Base-by-base conservation (phyloP, 768 basidiomycete species). In the Aureoboletus auriporus region DNA sequence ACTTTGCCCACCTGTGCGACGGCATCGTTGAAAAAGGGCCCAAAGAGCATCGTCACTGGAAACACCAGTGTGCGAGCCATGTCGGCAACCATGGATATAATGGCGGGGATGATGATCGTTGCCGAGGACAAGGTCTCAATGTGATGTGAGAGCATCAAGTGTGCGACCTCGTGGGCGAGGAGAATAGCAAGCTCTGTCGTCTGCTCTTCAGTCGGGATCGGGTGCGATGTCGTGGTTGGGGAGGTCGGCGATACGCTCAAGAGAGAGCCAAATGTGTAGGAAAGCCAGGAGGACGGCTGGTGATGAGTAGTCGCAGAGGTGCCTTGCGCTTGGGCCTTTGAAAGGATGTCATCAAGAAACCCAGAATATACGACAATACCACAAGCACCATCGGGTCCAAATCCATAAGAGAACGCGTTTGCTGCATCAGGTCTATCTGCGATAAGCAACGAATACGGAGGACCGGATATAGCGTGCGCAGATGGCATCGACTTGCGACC, bases 341-440 rank as follows among this genome's bases (percentile, higher is more conserved):
- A 62, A 30, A 96, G 73, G 44, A 97, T 84, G 46, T 92, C 84
- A 61, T 97, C 89, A 42, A 98, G 64, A 70, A 97, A 91, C 6
- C 95, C 95, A 11, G 89, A 90, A 66, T 91, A 97, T 8, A 99
- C 82, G 46, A 98, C 94, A 49, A 99, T 80, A 6, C 96, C 95
- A 49, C 92, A 93, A 1, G 85, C 90, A 33, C 90, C 88, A 58
- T 93, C 82, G 3, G 90, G 86, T 11, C 92, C 92, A 56, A 97
- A 98, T 2, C 95, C 95, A 62, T 94, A 97, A 1, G 88, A 90
- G 66, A 99, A 96, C 1, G 96, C 95, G 60, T 97, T 99, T 8
- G 81, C 77, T 2, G 82, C 74, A 50, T 89, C 85, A 1, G 90
- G 84, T 51, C 84, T 83, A 43, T 97, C 90, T 39, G 95, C 81